These are phyloP conservation scores for Ustilago crameri DNA, from an alignment of 1,284 basidiomycete species.

Conservation along the genomic window DNA sequence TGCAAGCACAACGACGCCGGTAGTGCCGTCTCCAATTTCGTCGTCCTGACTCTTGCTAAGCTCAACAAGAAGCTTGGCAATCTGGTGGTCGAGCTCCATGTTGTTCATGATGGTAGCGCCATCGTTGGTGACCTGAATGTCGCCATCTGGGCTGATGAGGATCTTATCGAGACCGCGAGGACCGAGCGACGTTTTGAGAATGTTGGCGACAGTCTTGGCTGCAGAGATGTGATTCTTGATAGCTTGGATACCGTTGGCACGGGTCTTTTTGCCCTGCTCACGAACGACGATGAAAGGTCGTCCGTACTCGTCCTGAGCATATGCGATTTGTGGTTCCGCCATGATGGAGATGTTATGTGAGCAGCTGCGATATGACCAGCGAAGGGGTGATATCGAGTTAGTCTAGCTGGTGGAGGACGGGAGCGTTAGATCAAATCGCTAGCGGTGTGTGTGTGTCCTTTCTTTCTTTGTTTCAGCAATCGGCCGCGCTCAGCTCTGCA, in stretches of 20 bases:
- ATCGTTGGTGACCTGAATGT: constrained; percentile 99
- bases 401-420: neutral
- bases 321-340: constrained; percentile 65
- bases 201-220: constrained; percentile 93
- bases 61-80: constrained; percentile 96
- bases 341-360: constrained; percentile 30
- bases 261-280: constrained; percentile 93
- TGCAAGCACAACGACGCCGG: constrained; percentile 97
- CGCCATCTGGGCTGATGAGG: constrained; percentile 95
- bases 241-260: constrained; percentile 91
- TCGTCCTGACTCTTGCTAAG: constrained; percentile 97
- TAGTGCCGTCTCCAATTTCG: constrained; percentile 99
- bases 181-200: constrained; percentile 92
- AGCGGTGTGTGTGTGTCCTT: constrained; percentile 13
- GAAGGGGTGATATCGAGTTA: constrained; percentile 5
- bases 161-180: constrained; percentile 99
- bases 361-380: constrained; percentile 7
- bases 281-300: constrained; percentile 96
- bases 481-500: neutral
- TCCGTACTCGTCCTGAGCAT: constrained; percentile 78
- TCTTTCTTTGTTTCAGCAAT: neutral
- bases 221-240: constrained; percentile 79
- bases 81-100: constrained; percentile 90
- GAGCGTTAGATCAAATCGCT: neutral
- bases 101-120: constrained; percentile 75